Base-by-base conservation (phyloP, 2,329 filamentous ascomycete genomes). In the Fusarium nelsonii region DNA sequence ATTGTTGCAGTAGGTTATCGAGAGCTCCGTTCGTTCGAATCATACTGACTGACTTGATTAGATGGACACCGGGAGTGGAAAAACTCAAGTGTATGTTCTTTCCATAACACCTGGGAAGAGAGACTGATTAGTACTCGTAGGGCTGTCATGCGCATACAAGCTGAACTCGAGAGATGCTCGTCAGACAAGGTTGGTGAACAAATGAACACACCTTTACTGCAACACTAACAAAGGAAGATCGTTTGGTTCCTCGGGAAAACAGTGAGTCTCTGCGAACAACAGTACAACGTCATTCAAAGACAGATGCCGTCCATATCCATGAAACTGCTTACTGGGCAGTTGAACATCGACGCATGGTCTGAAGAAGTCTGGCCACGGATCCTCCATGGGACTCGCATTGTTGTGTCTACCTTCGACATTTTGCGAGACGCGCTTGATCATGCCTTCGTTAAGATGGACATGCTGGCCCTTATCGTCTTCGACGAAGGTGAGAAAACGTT, bases 11-110 rank as follows among this genome's bases (percentile, higher is more conserved):
- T 92, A 81, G 65, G 83, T 78, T 34, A 26, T 23, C 23, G 3
- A 16, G 6, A 18, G 32, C n/a, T 40, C 37, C 12, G 2, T n/a
- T 8, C 33, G 11, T 44, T 40, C 15, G 1, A 15, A 28, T 26
- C 6, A 3, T 4, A 8, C 40, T 4, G 8, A 3, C 63, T 74
- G 16, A 74, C 44, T 8, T 33, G 14, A 1, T n/a, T 64, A 91
- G 90, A 94, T 94, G 91, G 91, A 92, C 65, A 94, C 92, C 0
- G 92, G 92, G 2, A 92, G 87, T 68, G 92, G 92, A 3, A 94
- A 94, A 77, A 94, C 92, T 4, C 89, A 91, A 69, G 87, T 94
- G 91, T 92, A 84, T 79, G 85, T 78, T 10, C 15, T 16, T 46
- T 16, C 15, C 23, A 11, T 15, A 28, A 8, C 37, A 36, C 43